Conservation (phyloP, 169 alveolate species). For the Eimeria acervulina region DNA sequence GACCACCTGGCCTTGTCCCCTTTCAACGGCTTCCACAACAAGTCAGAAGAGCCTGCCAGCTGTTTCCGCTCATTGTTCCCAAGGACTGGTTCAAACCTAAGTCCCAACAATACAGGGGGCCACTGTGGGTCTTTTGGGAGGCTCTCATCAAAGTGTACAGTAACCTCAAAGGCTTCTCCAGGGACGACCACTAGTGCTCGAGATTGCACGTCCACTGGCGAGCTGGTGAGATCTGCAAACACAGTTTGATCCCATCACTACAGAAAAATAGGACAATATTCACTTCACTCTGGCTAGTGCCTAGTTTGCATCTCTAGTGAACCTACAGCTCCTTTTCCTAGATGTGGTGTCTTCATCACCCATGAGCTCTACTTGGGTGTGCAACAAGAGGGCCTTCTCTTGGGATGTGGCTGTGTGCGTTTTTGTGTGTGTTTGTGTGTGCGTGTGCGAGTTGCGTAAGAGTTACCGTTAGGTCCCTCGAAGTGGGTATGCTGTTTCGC, state of each 20-base stretch:
- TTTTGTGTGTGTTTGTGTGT: neutral
- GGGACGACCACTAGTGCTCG: slow-evolving; percentile 35
- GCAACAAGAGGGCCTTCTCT: no score
- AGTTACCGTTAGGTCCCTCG: slow-evolving; percentile 10
- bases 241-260: neutral
- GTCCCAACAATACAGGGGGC: slow-evolving; percentile 25
- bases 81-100: neutral
- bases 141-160: neutral
- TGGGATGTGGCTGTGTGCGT: neutral
- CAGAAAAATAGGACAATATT: neutral
- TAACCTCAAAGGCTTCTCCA: slow-evolving; percentile 8
- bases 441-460: neutral
- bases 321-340: neutral
- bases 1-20: slow-evolving; percentile 14
- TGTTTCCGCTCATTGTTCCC: neutral
- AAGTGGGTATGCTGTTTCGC: neutral
- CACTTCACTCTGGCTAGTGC: neutral
- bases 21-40: slow-evolving; percentile 37
- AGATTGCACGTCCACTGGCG: slow-evolving; percentile 29
- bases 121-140: neutral
- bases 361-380: neutral
- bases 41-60: neutral
- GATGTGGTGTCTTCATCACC: neutral
- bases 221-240: neutral
- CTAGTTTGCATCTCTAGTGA: neutral